These are phyloP conservation scores for Phytophthora sansomeana DNA, from an alignment of 352 stramenopile genomes.

Conservation along the genomic window DNA sequence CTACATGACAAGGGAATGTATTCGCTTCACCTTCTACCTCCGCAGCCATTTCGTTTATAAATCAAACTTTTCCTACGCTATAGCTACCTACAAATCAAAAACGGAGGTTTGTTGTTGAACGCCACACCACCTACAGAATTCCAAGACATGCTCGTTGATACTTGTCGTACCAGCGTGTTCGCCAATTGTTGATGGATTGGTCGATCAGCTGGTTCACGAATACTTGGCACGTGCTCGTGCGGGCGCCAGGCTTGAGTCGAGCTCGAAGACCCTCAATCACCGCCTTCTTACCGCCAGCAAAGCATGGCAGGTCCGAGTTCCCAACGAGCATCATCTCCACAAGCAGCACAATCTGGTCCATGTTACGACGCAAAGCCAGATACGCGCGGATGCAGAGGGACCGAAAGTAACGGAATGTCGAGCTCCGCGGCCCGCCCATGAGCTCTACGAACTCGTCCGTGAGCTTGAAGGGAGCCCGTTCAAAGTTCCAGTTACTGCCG, in stretches of 20 bases:
- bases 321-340: constrained; percentile 96
- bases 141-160: constrained; percentile 90
- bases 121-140: constrained; percentile 62
- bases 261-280: constrained; percentile 82
- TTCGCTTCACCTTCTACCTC: not conserved
- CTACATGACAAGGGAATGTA: too few species aligned
- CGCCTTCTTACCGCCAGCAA: constrained; percentile 81
- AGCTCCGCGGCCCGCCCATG: constrained; percentile 93
- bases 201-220: constrained; percentile 90
- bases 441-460: constrained; percentile 96
- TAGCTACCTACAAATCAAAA: constrained; percentile 42
- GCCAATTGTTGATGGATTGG: constrained; percentile 90
- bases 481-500: constrained; percentile 95
- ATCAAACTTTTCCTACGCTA: constrained; percentile 36
- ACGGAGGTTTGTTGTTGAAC: constrained; percentile 9
- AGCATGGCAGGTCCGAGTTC: constrained; percentile 88
- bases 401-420: constrained; percentile 95
- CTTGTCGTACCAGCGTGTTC: constrained; percentile 92
- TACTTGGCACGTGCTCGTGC: constrained; percentile 82
- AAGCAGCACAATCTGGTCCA: constrained; percentile 95
- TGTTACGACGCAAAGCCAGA: constrained; percentile 93
- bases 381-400: constrained; percentile 97
- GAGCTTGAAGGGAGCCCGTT: constrained; percentile 98
- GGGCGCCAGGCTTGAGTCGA: constrained; percentile 80
- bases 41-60: constrained; percentile 36